Evolutionary conservation across 108 stramenopile species (phyloP).

Genomic region (Ochromonas danica): DNA sequence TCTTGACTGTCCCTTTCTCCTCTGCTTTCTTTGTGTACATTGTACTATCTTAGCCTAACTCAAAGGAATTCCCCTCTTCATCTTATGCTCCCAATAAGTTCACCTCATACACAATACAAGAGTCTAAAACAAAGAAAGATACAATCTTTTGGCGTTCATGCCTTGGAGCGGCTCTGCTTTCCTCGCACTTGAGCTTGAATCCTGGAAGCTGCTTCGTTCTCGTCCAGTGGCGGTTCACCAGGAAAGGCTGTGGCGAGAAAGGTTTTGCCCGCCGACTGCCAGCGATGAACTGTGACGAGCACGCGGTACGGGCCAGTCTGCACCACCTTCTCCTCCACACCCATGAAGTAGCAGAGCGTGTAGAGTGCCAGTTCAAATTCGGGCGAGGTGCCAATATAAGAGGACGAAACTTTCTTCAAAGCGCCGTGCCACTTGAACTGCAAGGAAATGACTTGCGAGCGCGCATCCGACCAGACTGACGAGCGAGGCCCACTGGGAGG

Average conservation of each 20-base stretch:
- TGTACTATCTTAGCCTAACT: too few relatives aligned
- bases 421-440: conserved; percentile 82
- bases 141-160: too few relatives aligned
- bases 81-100: too few relatives aligned
- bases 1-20: too few relatives aligned
- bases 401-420: conserved; percentile 68
- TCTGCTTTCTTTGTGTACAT: too few relatives aligned
- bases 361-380: conserved; percentile 89
- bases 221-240: background rate
- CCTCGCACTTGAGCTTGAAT: too few relatives aligned
- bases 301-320: conserved; percentile 10
- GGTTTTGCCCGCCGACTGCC: background rate
- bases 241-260: background rate
- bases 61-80: too few relatives aligned
- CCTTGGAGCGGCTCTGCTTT: too few relatives aligned
- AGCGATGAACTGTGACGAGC: conserved; percentile 1
- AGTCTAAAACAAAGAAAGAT: too few relatives aligned
- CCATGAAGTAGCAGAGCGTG: conserved; percentile 74
- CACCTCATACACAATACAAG: too few relatives aligned
- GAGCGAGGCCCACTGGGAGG: background rate
- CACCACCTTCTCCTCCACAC: conserved; percentile 55
- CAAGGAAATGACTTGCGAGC: conserved; percentile 72
- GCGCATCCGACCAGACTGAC: conserved; percentile 43
- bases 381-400: conserved; percentile 63
- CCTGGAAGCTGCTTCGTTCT: too few relatives aligned